Evolutionary conservation across 2,329 filamentous ascomycete genomes (phyloP), one percentile per base, ranked within the genome.

Genomic region (Epichloe bromicola): DNA sequence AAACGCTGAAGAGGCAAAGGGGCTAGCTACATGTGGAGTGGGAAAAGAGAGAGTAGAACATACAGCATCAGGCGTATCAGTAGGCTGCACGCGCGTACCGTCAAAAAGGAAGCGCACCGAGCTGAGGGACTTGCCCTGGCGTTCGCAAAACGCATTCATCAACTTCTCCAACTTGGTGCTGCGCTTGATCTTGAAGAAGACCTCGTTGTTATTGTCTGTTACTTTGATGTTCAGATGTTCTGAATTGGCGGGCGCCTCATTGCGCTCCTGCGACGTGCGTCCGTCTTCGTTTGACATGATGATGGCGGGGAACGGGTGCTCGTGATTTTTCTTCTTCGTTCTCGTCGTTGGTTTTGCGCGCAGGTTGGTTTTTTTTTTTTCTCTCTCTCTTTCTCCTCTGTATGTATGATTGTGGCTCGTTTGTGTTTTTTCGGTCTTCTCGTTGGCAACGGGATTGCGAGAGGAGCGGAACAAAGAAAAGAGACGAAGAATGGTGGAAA

Each of bases 121-220:
- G 36, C 75, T 80, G 6, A 83, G 73, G 36, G 84, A 81, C 75
- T 97, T 97, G 61, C 93, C 93, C 67, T 96, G 90, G 23, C 93
- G 82, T 59, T 97, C 91, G 69, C 93, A 98, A 69, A 97, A 98
- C 19, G 93, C 93, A 55, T 88, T 85, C 93, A 98, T 98, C 51
- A 98, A 76, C 75, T 98, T 98, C 73, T 95, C 93, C 1, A 98
- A 80, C 67, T 89, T 87, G 1, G 93, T 98, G 20, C 85, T 89
- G 38, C 90, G 82, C 83, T 98, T 98, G 74, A 98, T 98, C 77
- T 98, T 98, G 77, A 98, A 98, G 70, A 97, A 98, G 61, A 98
- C 91, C 67, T 98, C 93, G 67, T 98, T 98, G 74, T 96, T 96
- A 74, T 95, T 96, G 62, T 98, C 93, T 0, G 93, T 97, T 14